Evolutionary conservation across 305 asterid species (phyloP).

Genomic region (Fraxinus sp.): DNA sequence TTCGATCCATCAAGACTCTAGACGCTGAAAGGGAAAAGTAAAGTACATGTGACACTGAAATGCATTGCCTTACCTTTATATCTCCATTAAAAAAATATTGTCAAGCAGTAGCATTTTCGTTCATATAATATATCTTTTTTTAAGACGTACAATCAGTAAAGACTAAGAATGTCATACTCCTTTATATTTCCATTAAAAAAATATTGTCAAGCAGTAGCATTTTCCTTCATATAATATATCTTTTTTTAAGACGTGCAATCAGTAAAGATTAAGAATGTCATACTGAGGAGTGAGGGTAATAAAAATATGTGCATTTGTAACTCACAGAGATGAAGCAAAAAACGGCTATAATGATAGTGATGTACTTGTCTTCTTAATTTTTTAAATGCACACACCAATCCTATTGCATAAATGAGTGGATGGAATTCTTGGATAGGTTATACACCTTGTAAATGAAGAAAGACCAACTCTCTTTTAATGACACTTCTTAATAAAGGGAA

Average conservation of each 20-base stretch:
- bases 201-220: background rate
- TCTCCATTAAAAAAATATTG: background rate
- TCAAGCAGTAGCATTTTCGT: background rate
- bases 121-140: background rate
- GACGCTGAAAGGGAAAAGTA: background rate
- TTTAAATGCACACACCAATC: background rate
- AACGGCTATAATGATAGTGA: background rate
- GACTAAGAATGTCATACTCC: background rate
- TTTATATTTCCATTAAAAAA: background rate
- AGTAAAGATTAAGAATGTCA: background rate
- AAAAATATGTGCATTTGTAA: background rate
- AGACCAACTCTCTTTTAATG: background rate
- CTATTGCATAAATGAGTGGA: constrained; percentile 1
- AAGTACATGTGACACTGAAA: background rate
- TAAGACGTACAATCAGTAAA: background rate
- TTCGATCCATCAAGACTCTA: constrained; percentile 13
- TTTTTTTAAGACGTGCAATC: background rate
- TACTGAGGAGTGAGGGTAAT: background rate
- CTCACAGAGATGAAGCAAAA: background rate
- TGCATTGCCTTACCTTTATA: background rate
- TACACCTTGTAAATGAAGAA: background rate
- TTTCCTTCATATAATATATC: background rate
- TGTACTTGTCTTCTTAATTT: background rate
- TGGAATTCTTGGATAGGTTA: constrained; percentile 1
- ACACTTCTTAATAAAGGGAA: background rate